Evolutionary conservation across 1,284 basidiomycete species (phyloP).

Genomic region (Austroboletus niveus): DNA sequence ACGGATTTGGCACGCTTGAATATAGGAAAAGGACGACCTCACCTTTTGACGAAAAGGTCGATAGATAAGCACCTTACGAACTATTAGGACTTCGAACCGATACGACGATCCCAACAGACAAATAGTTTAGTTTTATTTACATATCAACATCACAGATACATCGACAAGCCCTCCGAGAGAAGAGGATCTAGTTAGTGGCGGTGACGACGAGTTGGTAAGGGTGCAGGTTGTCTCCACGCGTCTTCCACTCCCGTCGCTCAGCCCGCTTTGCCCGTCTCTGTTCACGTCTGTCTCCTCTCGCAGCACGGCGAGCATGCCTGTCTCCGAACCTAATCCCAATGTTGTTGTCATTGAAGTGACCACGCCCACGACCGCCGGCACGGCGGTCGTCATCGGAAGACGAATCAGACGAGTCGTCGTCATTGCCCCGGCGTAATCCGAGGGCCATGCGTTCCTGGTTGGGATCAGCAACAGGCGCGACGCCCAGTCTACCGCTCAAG

Average conservation of each 20-base stretch:
- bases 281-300: slow-evolving; percentile 9
- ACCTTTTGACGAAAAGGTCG: too few species aligned
- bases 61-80: too few species aligned
- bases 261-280: slow-evolving; percentile 7
- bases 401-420: slow-evolving; percentile 5
- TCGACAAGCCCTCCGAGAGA: neutral
- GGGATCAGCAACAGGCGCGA: slow-evolving; percentile 21
- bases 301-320: slow-evolving; percentile 10
- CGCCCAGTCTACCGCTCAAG: slow-evolving; percentile 25
- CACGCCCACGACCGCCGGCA: neutral
- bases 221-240: slow-evolving; percentile 13
- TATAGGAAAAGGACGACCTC: too few species aligned
- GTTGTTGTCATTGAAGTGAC: neutral
- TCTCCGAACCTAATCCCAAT: neutral
- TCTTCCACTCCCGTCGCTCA: slow-evolving; percentile 16
- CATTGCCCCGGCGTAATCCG: slow-evolving; percentile 6
- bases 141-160: neutral
- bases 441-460: slow-evolving; percentile 22
- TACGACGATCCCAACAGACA: too few species aligned
- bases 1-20: too few species aligned
- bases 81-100: too few species aligned
- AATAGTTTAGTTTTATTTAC: too few species aligned
- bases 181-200: slow-evolving; percentile 1
- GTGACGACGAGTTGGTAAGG: slow-evolving; percentile 27
- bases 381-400: slow-evolving; percentile 16